phyloP scores from a whole-genome alignment of 208 protist genomes.

The Acanthamoeba sp. region DNA sequence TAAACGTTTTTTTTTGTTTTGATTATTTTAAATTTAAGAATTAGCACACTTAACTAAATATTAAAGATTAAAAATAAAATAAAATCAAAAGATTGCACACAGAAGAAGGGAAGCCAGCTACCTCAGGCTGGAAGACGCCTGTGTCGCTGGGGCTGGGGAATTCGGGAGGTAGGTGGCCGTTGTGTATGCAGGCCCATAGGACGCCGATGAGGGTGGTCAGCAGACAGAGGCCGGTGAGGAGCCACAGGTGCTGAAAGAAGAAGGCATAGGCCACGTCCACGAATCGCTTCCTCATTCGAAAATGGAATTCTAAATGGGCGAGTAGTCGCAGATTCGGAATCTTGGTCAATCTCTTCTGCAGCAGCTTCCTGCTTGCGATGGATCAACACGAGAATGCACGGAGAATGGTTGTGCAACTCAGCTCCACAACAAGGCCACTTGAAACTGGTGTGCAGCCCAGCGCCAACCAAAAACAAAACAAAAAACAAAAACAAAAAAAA shows the following conservation, averaged over 20 bases:
- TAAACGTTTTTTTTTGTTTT: not conserved
- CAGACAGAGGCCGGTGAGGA: constrained; percentile 8
- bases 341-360: not conserved
- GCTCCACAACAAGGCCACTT: too few relatives aligned
- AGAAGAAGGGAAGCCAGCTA: not conserved
- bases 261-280: constrained; percentile 54
- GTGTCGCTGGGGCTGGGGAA: constrained; percentile 56
- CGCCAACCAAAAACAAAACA: too few relatives aligned
- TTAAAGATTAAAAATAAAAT: too few relatives aligned
- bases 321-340: not conserved
- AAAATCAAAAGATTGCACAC: too few relatives aligned
- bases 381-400: too few relatives aligned
- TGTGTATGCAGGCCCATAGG: not conserved
- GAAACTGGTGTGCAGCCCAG: too few relatives aligned
- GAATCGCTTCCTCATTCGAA: constrained; percentile 19
- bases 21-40: not conserved
- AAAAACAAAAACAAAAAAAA: too few relatives aligned
- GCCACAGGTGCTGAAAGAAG: constrained; percentile 52
- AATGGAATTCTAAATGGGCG: not conserved
- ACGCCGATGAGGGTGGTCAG: constrained; percentile 10
- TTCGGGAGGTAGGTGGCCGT: not conserved
- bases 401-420: too few relatives aligned
- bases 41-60: too few relatives aligned
- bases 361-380: not conserved
- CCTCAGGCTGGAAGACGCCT: constrained; percentile 35